These are phyloP conservation scores for Scheffersomyces ergatensis DNA, from an alignment of 805 yeast genomes.

Conservation along the genomic window DNA sequence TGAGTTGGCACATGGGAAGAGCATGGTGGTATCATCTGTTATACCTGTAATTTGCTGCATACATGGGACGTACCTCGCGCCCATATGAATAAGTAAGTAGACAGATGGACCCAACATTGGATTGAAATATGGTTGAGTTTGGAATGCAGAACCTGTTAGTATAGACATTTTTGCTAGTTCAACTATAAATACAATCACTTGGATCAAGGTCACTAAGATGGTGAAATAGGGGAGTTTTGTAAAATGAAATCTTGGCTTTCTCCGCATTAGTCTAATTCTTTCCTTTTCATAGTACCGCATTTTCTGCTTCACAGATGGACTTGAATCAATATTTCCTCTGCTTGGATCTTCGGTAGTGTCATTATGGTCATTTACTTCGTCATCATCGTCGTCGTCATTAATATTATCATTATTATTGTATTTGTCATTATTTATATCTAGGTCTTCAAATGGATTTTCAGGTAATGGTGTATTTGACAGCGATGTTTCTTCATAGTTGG, in stretches of 20 bases:
- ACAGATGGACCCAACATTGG: conserved; percentile 80
- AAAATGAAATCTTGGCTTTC: conserved; percentile 32
- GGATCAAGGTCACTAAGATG: conserved; percentile 41
- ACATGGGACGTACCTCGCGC: conserved; percentile 70
- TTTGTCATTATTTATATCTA: not conserved
- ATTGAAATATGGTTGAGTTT: conserved; percentile 68
- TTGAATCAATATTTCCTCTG: not conserved
- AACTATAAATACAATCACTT: conserved; percentile 56
- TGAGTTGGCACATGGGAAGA: conserved; percentile 70
- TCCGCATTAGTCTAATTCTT: conserved; percentile 19
- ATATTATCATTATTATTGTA: not conserved
- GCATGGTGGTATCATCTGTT: conserved; percentile 44
- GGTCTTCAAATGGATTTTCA: conserved; percentile 4
- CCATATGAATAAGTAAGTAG: conserved; percentile 63
- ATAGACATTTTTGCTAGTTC: conserved; percentile 57
- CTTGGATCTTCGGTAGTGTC: not conserved
- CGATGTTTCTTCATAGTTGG: conserved; percentile 4
- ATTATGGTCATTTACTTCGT: not conserved
- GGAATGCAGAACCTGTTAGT: conserved; percentile 63
- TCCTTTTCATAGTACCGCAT: conserved; percentile 15
- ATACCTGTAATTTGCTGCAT: conserved; percentile 53
- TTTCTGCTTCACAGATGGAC: not conserved
- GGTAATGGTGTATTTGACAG: conserved; percentile 6
- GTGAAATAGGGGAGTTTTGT: conserved; percentile 41
- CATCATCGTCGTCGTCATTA: not conserved